Conservation (phyloP, 2,329 filamentous ascomycete genomes). For the Colletotrichum limetticola region DNA sequence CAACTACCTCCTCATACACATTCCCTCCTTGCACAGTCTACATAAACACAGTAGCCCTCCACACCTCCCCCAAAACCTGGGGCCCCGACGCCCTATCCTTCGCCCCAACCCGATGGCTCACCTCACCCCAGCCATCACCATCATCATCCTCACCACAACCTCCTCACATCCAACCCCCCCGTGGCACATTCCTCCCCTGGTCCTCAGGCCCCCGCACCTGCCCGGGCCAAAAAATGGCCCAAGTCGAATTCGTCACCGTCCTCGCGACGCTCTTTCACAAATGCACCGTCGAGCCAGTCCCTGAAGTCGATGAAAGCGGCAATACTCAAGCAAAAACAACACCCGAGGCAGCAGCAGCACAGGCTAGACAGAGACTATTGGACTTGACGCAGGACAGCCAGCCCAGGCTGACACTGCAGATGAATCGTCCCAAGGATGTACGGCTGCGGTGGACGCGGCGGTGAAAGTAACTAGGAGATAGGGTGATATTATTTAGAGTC, state of each 20-base stretch:
- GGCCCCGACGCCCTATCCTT: conserved; percentile 49
- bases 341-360: neutral
- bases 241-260: conserved; percentile 64
- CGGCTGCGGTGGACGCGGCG: neutral
- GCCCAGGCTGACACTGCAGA: neutral
- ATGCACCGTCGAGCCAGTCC: neutral
- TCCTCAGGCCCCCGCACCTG: conserved; percentile 59
- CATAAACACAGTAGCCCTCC: conserved; percentile 46
- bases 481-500: neutral
- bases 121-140: neutral
- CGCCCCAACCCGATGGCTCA: conserved; percentile 52
- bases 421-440: neutral
- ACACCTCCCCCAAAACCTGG: conserved; percentile 40
- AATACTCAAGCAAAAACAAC: neutral
- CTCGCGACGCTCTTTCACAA: conserved; percentile 51
- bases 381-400: neutral
- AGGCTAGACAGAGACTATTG: neutral
- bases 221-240: conserved; percentile 64
- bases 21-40: conserved; percentile 48
- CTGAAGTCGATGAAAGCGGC: neutral
- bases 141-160: neutral
- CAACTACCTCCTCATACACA: conserved; percentile 28
- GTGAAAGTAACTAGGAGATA: neutral
- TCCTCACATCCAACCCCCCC: neutral
- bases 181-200: conserved; percentile 59